Percentiles rank a stretch among this genome's conserved stretches.
phyloP scores from a whole-genome alignment of 169 alveolate species.

The Plasmodium vinckei region DNA sequence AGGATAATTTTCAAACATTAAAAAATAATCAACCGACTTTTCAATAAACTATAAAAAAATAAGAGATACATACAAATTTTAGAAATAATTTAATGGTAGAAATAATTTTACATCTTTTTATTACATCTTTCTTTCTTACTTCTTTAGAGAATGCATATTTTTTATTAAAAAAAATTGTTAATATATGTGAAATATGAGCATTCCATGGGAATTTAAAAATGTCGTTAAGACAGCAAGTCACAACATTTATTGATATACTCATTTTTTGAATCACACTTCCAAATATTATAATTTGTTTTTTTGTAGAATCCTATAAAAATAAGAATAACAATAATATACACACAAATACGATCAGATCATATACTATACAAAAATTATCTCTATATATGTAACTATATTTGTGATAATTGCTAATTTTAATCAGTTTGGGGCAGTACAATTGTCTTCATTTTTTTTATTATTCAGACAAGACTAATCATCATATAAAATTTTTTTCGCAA shows the following conservation, averaged over 20 bases:
- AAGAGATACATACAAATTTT: neutral
- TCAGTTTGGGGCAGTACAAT: slow-evolving; percentile 90
- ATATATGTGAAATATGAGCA: slow-evolving; percentile 90
- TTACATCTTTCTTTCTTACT: slow-evolving; percentile 83
- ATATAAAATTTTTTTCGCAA: slow-evolving; percentile 19
- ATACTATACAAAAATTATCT: neutral
- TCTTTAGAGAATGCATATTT: slow-evolving; percentile 93
- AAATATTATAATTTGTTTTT: slow-evolving; percentile 96
- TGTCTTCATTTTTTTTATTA: slow-evolving; percentile 63
- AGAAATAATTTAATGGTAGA: neutral
- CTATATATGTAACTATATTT: neutral
- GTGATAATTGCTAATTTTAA: slow-evolving; percentile 12
- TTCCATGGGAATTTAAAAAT: slow-evolving; percentile 91
- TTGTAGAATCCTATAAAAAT: slow-evolving; percentile 86
- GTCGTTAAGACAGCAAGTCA: slow-evolving; percentile 93
- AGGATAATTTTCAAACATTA: slow-evolving; percentile 84
- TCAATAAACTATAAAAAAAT: slow-evolving; percentile 76
- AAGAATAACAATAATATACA: slow-evolving; percentile 1
- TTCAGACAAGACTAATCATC: slow-evolving; percentile 86
- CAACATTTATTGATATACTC: slow-evolving; percentile 93
- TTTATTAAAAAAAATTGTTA: slow-evolving; percentile 93
- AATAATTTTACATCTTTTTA: no score
- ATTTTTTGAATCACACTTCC: slow-evolving; percentile 93
- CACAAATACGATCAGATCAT: neutral
- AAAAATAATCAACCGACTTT: slow-evolving; percentile 79